Percentiles rank a stretch among this genome's conserved stretches.
Evolutionary conservation across 176 grass and related monocot species (phyloP).

Genomic region (Microstegium vimineum): DNA sequence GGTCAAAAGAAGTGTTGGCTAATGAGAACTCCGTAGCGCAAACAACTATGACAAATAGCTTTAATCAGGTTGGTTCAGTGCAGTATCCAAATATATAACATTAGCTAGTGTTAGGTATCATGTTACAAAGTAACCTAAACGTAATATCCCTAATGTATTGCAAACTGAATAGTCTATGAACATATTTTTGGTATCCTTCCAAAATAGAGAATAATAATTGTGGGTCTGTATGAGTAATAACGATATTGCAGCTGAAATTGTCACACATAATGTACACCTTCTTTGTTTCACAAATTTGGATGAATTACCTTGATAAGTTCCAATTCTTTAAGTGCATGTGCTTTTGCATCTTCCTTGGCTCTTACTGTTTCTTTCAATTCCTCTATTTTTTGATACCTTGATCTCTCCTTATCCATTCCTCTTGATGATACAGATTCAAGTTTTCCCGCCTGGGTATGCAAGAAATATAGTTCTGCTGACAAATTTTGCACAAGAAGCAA

Average conservation of each 20-base stretch:
- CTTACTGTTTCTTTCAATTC: constrained; percentile 76
- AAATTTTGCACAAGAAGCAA: constrained; percentile 70
- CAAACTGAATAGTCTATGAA: neutral
- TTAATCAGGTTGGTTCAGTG: neutral
- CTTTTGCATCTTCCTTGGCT: constrained; percentile 63
- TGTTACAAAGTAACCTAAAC: constrained; percentile 1
- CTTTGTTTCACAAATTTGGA: constrained; percentile 8
- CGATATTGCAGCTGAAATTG: neutral
- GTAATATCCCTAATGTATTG: neutral
- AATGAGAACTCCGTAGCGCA: neutral
- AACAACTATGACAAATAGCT: neutral
- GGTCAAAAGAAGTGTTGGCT: neutral
- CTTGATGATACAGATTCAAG: constrained; percentile 69
- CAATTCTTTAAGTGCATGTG: constrained; percentile 56
- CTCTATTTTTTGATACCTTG: constrained; percentile 61
- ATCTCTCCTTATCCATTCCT: constrained; percentile 60
- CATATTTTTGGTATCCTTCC: neutral
- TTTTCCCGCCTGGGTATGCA: constrained; percentile 48
- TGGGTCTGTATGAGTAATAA: constrained; percentile 6
- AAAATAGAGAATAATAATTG: neutral
- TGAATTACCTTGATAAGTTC: constrained; percentile 79
- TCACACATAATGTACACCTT: neutral
- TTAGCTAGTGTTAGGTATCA: neutral
- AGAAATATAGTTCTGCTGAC: constrained; percentile 56
- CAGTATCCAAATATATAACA: neutral